phyloP scores from a whole-genome alignment of 2,329 filamentous ascomycete species.

The Botrytis byssoidea region DNA sequence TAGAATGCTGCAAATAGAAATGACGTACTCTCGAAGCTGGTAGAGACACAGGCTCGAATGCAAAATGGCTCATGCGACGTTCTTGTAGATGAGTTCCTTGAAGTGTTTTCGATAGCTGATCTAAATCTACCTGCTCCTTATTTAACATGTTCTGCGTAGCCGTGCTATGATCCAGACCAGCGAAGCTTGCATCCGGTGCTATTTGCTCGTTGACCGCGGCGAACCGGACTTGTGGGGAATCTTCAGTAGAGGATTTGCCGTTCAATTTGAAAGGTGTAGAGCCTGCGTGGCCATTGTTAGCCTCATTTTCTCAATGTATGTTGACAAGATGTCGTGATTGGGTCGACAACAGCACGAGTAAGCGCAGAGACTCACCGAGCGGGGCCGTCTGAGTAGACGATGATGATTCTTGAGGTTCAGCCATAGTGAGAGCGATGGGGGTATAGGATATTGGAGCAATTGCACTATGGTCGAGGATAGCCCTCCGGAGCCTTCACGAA shows the following conservation, averaged over 20 bases:
- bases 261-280: slow-evolving; percentile 21
- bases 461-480: slow-evolving; percentile 21
- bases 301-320: not conserved
- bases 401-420: slow-evolving; percentile 25
- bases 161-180: slow-evolving; percentile 31
- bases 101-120: slow-evolving; percentile 63
- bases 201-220: slow-evolving; percentile 71
- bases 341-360: slow-evolving; percentile 24
- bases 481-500: slow-evolving; percentile 23
- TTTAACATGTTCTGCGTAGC: slow-evolving; percentile 27
- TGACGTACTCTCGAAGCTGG: slow-evolving; percentile 76
- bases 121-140: slow-evolving; percentile 30
- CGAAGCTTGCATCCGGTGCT: slow-evolving; percentile 46
- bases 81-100: slow-evolving; percentile 77
- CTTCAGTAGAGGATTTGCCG: slow-evolving; percentile 27
- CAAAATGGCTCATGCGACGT: slow-evolving; percentile 78
- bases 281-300: slow-evolving; percentile 10
- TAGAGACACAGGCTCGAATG: slow-evolving; percentile 87
- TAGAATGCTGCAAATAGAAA: slow-evolving; percentile 24
- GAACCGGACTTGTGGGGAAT: slow-evolving; percentile 63
- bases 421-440: slow-evolving; percentile 25
- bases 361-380: slow-evolving; percentile 33
- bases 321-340: slow-evolving; percentile 23
- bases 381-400: slow-evolving; percentile 22
- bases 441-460: slow-evolving; percentile 13